Evolutionary conservation across 2,329 filamentous ascomycete genomes (phyloP).

Genomic region (Ceratocystis cacaofunesta): DNA sequence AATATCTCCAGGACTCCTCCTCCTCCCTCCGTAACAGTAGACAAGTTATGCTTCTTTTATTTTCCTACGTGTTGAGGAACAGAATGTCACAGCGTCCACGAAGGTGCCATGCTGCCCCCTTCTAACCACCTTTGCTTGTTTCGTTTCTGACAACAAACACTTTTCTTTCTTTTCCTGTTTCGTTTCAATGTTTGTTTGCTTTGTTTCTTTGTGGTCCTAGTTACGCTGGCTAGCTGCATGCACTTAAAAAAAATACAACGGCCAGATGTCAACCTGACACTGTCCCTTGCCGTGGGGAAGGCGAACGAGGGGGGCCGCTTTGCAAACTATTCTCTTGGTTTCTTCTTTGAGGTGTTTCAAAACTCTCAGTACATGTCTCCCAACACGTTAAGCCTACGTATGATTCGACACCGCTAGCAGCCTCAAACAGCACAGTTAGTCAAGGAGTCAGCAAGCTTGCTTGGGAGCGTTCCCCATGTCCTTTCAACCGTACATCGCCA

Average conservation of each 20-base stretch:
- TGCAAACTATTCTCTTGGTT: background rate
- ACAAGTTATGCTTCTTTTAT: background rate
- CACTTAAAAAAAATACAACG: background rate
- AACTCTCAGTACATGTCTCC: background rate
- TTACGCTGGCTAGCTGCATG: background rate
- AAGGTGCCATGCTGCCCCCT: background rate
- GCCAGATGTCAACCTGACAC: background rate
- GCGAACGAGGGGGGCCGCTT: background rate
- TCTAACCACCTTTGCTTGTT: background rate
- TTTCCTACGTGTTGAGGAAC: background rate
- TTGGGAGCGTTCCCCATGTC: background rate
- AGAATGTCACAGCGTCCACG: background rate
- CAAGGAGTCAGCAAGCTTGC: background rate
- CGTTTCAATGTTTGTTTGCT: slow-evolving; percentile 4
- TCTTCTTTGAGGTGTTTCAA: background rate
- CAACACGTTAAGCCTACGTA: background rate
- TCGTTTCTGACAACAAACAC: background rate
- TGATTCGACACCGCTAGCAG: background rate
- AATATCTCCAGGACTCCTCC: no score
- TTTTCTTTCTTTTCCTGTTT: slow-evolving; percentile 3
- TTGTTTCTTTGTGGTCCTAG: slow-evolving; percentile 1
- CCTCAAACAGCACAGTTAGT: background rate
- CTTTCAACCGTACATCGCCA: background rate
- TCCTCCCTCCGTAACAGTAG: no score
- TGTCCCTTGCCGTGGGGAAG: background rate